Evolutionary conservation across 2,329 filamentous ascomycete species (phyloP), one percentile per base, ranked within the genome.

Genomic region (Penicillium sp.): DNA sequence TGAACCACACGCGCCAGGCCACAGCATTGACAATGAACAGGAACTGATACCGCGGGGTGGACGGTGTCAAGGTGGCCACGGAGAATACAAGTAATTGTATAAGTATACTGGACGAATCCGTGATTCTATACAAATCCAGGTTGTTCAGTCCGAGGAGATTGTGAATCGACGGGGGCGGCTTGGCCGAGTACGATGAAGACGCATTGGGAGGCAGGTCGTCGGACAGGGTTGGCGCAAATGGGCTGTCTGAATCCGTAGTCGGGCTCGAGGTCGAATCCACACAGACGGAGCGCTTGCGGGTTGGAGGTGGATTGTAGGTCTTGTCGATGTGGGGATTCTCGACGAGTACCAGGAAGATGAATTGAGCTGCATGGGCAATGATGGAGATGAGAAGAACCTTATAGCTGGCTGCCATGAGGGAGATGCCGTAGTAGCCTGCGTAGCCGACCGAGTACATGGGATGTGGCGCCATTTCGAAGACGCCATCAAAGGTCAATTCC

Each of bases 381-480:
- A 98, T 92, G 49, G 93, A 97, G 70, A 97, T 96, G 78, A 95
- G 91, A 43, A 98, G 81, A 50, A 98, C 92, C 65, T 92, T 90
- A 74, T 97, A 97, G 77, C 93, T 98, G 54, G 92, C 92, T 41
- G 90, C 91, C 86, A 98, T 95, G 75, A 96, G 86, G 52, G 92
- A 96, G 66, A 97, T 96, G 61, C 93, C 93, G 69, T 98, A 98
- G 75, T 95, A 98, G 41, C 93, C 93, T 45, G 89, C 90, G 71
- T 98, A 98, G 33, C 93, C 93, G 64, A 97, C 92, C 47, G 91
- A 95, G 74, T 97, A 97, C 92, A 97, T 97, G 56, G 92, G 92
- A 68, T 97, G 93, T 28, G 93, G 93, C 18, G 93, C 93, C 86
- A 98, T 95, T 74, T 98, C 93, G 68, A 97, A 98, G 55, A 98